phyloP scores from a whole-genome alignment of 2,329 filamentous ascomycete species.

The Paramyrothecium sp. region DNA sequence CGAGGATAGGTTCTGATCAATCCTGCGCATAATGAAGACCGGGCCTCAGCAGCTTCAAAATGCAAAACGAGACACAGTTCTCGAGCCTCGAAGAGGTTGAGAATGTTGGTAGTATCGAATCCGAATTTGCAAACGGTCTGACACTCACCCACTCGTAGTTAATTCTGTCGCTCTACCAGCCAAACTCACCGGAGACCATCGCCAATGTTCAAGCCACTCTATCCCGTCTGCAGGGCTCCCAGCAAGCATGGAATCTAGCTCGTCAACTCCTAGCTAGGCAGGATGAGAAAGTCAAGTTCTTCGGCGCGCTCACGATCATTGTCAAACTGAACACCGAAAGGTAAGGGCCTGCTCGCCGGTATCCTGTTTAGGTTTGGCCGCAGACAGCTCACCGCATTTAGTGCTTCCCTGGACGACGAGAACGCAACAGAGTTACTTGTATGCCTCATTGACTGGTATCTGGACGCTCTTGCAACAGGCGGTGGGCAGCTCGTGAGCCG shows the following conservation, averaged over 20 bases:
- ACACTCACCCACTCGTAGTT: constrained; percentile 30
- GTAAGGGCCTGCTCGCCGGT: constrained; percentile 38
- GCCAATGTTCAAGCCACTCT: constrained; percentile 67
- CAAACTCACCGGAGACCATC: constrained; percentile 46
- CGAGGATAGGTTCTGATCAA: not conserved
- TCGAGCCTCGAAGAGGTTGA: constrained; percentile 20
- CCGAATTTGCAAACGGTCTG: not conserved
- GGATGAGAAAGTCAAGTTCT: constrained; percentile 81
- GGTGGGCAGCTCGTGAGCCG: constrained; percentile 62
- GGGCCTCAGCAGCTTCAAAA: not conserved
- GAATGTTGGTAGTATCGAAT: constrained; percentile 16
- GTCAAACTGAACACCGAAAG: constrained; percentile 93
- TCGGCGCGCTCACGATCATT: constrained; percentile 87
- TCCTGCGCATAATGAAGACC: not conserved
- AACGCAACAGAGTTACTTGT: constrained; percentile 59
- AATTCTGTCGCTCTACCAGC: constrained; percentile 53
- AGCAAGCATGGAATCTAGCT: constrained; percentile 82
- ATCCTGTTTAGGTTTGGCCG: not conserved
- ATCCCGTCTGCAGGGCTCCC: constrained; percentile 74
- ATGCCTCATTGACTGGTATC: constrained; percentile 62
- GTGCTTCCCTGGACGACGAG: constrained; percentile 50
- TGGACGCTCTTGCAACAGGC: constrained; percentile 49
- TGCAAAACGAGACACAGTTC: constrained; percentile 14
- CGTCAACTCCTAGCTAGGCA: constrained; percentile 68
- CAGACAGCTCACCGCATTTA: constrained; percentile 15